Evolutionary conservation across 257 asterid species (phyloP).

Genomic region (Avicennia marina): DNA sequence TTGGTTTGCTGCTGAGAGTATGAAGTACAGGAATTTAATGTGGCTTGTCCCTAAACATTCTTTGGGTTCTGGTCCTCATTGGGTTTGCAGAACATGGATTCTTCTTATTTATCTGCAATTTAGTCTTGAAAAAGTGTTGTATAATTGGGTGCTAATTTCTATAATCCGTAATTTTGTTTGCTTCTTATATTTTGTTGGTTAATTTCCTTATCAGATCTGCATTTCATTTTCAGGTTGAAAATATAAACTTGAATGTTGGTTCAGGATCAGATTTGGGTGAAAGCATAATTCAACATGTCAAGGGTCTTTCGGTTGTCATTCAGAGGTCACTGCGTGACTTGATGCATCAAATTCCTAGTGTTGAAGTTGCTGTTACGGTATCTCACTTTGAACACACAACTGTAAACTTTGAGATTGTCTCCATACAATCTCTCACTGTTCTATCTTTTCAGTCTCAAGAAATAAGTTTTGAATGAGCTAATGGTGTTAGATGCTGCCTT

Average conservation of each 20-base stretch:
- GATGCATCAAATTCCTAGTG: constrained; percentile 65
- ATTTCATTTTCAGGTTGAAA: constrained; percentile 64
- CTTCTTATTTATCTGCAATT: background rate
- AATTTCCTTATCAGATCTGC: background rate
- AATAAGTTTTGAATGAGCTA: no score
- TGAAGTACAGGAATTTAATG: constrained; percentile 5
- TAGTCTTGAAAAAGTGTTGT: constrained; percentile 8
- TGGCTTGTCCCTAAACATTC: constrained; percentile 1
- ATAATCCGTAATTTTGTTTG: no score
- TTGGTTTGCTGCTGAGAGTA: constrained; percentile 10
- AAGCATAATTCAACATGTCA: constrained; percentile 80
- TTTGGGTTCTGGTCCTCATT: no score
- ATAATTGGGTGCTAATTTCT: background rate
- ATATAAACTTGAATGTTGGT: constrained; percentile 89
- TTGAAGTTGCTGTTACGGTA: constrained; percentile 82
- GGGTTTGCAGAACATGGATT: background rate
- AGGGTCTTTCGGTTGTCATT: constrained; percentile 73
- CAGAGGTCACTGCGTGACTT: constrained; percentile 88
- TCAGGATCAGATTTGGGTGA: constrained; percentile 82
- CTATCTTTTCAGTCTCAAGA: no score
- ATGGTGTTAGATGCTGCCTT: constrained; percentile 10
- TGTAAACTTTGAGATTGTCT: constrained; percentile 4
- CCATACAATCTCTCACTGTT: background rate
- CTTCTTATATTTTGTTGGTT: no score
- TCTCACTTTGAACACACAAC: constrained; percentile 8